A percentile compares a stretch with the other conserved stretches of the same genome.
Evolutionary conservation across 805 yeast species (phyloP).

Genomic region (Candida insectalens): DNA sequence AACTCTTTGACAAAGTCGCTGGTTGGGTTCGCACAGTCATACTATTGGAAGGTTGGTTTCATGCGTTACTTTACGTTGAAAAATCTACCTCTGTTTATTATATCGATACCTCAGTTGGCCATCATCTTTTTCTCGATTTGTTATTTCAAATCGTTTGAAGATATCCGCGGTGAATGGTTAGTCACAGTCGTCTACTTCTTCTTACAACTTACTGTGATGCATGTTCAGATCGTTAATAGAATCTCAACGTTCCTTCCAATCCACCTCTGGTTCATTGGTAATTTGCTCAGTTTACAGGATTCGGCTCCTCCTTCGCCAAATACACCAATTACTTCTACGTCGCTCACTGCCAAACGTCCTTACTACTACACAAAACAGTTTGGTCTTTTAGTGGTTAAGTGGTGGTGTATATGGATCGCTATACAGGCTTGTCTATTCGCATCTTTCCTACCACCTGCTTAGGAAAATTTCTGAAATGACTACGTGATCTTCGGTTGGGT

Average conservation of each 20-base stretch:
- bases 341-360: too few species aligned
- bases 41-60: constrained; percentile 84
- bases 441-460: constrained; percentile 93
- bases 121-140: constrained; percentile 33
- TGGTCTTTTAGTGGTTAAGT: constrained; percentile 17
- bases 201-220: constrained; percentile 54
- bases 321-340: too few species aligned
- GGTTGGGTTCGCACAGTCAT: constrained; percentile 59
- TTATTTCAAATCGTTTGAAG: constrained; percentile 21
- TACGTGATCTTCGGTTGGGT: too few species aligned
- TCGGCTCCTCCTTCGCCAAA: constrained; percentile 3
- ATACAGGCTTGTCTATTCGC: constrained; percentile 67
- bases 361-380: constrained; percentile 6
- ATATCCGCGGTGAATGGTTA: constrained; percentile 29
- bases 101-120: constrained; percentile 60
- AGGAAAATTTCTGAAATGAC: constrained; percentile 5
- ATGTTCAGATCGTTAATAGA: constrained; percentile 80
- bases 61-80: constrained; percentile 72
- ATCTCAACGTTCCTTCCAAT: constrained; percentile 71
- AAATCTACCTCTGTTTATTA: constrained; percentile 73
- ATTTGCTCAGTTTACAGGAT: neutral
- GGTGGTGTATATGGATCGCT: constrained; percentile 52
- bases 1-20: constrained; percentile 42
- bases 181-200: constrained; percentile 35
- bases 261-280: constrained; percentile 56